Evolutionary conservation across 257 asterid species (phyloP).

Genomic region (Penstemon eatonii): DNA sequence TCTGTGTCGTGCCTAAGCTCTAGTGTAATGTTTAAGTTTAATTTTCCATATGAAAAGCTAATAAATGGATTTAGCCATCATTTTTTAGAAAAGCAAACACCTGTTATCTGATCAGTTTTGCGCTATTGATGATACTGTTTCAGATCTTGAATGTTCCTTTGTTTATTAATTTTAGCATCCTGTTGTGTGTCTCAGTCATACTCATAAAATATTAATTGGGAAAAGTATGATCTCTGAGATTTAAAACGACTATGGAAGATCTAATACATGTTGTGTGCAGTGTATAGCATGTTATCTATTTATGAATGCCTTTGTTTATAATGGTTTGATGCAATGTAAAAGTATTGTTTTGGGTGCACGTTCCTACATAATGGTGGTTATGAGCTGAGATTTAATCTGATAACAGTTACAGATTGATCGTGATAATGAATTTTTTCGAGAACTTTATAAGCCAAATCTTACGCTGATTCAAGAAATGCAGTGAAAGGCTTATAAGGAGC

Average conservation of each 20-base stretch:
- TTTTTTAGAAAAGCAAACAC: conserved; percentile 5
- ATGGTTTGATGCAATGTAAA: conserved; percentile 3
- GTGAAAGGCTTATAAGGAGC: neutral
- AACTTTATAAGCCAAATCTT: conserved; percentile 8
- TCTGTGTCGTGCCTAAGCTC: conserved; percentile 42
- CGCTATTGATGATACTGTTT: neutral
- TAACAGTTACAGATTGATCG: conserved; percentile 6
- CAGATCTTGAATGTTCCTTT: neutral
- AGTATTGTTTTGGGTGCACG: conserved; percentile 11
- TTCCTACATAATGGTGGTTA: conserved; percentile 6
- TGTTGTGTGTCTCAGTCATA: neutral
- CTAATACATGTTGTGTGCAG: neutral
- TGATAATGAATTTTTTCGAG: conserved; percentile 8
- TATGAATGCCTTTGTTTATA: conserved; percentile 8
- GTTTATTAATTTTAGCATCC: neutral
- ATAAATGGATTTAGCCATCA: neutral
- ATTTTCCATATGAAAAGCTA: neutral
- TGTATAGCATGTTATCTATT: neutral
- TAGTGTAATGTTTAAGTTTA: conserved; percentile 25
- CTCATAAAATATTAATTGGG: neutral
- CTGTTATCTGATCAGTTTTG: conserved; percentile 4
- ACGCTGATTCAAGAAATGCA: neutral
- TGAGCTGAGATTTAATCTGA: conserved; percentile 12
- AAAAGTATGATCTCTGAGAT: neutral
- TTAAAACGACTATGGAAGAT: neutral